Base-by-base conservation (phyloP, 257 asterid species). In the Nicotiana undulata region DNA sequence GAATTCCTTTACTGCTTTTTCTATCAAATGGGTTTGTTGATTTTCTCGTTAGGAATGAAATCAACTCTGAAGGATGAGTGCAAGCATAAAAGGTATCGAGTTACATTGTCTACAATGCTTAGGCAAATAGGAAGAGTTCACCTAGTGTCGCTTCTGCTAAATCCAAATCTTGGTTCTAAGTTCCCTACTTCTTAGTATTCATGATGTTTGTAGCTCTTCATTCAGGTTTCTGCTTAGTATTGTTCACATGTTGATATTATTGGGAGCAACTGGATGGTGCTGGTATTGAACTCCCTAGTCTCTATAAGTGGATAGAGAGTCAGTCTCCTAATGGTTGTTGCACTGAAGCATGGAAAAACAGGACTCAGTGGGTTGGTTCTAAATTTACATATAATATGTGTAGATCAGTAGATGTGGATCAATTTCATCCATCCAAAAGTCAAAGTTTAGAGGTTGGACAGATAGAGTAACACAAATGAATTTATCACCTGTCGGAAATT, bases 191-290 rank as follows among this genome's bases (percentile, higher is more conserved):
- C 17, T 74, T 74, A 24, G 17, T 46, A 74, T 49, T 32, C 40
- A 24, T 74, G 40, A 49, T 74, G 58, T 24, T 74, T 74, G 61
- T 26, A 74, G 61, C 44, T 74, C 26, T 74, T 16, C 28, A 13
- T 74, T 49, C 60, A 13, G 17, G 2, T 7, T 49, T 24, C 26
- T 24, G 16, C 44, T 74, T 74, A 24, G 51, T 74, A 26, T 46
- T 13, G 40, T 74, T 26, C 22, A 44, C 79, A 49, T 74, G 44
- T 44, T 74, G 79, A 40, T 78, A 59, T 82, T 85, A 80, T 79
- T 89, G 93, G 99, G 99, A 95, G 83, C 99, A 95, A 90, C 96
- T 95, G 84, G 99, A 95, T 83, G 97, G 97, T 88, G 96, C 97
- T 85, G 99, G 98, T 76, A 86, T 95, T 84, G 99, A 92, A 28